Percentiles rank a stretch among this genome's conserved stretches.
Evolutionary conservation across 1,284 basidiomycete species (phyloP).

Genomic region (Wolfiporia cocos): DNA sequence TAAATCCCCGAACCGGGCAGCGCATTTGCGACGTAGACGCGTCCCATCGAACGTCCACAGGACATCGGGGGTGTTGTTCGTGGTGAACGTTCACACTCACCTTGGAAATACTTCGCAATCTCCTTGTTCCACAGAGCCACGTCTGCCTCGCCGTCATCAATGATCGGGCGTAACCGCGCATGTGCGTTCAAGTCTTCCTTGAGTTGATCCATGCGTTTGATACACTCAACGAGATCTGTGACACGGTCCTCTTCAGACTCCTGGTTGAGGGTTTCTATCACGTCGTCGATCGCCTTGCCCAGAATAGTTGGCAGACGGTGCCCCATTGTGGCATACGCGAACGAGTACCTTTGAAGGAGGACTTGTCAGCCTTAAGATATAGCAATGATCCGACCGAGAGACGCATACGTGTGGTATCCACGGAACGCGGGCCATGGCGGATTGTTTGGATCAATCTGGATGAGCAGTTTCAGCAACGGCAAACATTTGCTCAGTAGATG

Average conservation of each 20-base stretch:
- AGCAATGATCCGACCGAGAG: background rate
- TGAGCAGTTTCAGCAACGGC: background rate
- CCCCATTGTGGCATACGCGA: slow-evolving; percentile 93
- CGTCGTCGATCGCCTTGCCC: slow-evolving; percentile 94
- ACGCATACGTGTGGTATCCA: slow-evolving; percentile 65
- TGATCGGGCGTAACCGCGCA: slow-evolving; percentile 76
- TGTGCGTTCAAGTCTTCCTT: slow-evolving; percentile 81
- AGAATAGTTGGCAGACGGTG: slow-evolving; percentile 92
- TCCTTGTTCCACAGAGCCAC: slow-evolving; percentile 97
- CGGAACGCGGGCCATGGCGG: slow-evolving; percentile 96
- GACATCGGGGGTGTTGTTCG: too few relatives aligned
- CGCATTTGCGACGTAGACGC: too few relatives aligned
- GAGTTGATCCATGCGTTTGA: slow-evolving; percentile 80
- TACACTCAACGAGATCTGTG: slow-evolving; percentile 82
- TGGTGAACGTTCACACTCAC: too few relatives aligned
- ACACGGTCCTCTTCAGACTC: slow-evolving; percentile 83
- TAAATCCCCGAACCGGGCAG: too few relatives aligned
- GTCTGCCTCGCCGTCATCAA: slow-evolving; percentile 92
- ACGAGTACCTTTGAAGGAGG: slow-evolving; percentile 79
- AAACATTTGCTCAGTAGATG: too few relatives aligned
- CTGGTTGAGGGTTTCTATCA: slow-evolving; percentile 86
- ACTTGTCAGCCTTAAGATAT: too few relatives aligned
- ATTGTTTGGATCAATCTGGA: slow-evolving; percentile 83
- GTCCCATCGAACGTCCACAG: too few relatives aligned
- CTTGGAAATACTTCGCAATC: slow-evolving; percentile 90